Evolutionary conservation across 1,139 yeast genomes (phyloP).

Genomic region (Saccharomyces hybrid): DNA sequence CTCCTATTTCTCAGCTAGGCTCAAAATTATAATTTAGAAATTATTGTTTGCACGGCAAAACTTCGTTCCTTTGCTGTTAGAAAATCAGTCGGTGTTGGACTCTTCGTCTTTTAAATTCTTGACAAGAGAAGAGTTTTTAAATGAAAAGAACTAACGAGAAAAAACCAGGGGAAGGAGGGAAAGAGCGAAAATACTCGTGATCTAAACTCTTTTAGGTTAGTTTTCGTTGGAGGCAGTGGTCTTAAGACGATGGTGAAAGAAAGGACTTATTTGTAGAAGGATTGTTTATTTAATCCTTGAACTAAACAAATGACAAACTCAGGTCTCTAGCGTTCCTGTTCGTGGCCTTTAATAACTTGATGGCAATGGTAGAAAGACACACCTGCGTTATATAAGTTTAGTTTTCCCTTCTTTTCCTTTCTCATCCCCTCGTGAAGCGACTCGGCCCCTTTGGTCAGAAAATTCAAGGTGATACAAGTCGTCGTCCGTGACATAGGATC

Average conservation of each 20-base stretch:
- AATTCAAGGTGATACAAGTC: background rate
- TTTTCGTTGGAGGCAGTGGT: background rate
- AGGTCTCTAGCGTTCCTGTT: background rate
- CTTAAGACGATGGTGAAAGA: background rate
- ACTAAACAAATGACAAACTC: background rate
- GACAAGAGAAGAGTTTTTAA: background rate
- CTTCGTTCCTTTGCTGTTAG: background rate
- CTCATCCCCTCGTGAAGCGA: background rate
- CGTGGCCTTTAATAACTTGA: constrained; percentile 1
- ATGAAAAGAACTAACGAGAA: background rate
- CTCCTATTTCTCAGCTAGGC: background rate
- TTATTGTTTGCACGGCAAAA: background rate
- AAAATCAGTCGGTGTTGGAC: background rate
- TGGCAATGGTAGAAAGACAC: constrained; percentile 2
- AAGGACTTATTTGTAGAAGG: background rate
- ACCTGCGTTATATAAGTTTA: background rate
- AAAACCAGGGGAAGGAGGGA: background rate
- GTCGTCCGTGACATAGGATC: background rate
- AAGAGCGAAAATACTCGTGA: background rate
- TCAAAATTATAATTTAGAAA: background rate
- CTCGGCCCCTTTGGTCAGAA: constrained; percentile 1
- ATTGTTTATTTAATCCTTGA: background rate
- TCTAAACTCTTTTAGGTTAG: background rate
- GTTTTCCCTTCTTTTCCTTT: constrained; percentile 1
- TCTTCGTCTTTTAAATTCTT: background rate